These are phyloP conservation scores for Priceomyces haplophilus DNA, from an alignment of 805 yeast genomes.

Conservation along the genomic window DNA sequence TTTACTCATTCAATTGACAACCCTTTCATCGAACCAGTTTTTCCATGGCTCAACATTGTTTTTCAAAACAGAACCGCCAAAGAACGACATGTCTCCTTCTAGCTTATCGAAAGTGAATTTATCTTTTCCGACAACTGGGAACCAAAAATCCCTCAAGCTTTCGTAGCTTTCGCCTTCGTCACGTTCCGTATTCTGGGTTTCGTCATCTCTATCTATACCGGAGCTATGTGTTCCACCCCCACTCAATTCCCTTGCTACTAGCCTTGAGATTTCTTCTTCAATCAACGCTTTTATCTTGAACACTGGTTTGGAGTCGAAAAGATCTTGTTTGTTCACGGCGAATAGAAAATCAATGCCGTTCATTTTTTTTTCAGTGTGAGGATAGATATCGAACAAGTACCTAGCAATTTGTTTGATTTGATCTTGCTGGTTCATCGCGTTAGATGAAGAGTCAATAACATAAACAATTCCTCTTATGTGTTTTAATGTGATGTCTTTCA, in stretches of 20 bases:
- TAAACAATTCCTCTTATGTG: slow-evolving; percentile 67
- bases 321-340: slow-evolving; percentile 83
- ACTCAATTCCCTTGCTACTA: slow-evolving; percentile 45
- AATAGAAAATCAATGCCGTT: slow-evolving; percentile 72
- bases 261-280: slow-evolving; percentile 60
- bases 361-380: slow-evolving; percentile 58
- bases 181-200: slow-evolving; percentile 31
- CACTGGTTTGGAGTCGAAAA: slow-evolving; percentile 77
- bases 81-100: slow-evolving; percentile 69
- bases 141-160: slow-evolving; percentile 44
- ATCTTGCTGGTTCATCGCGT: slow-evolving; percentile 42
- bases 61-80: slow-evolving; percentile 69
- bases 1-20: slow-evolving; percentile 43
- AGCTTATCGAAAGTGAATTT: slow-evolving; percentile 62
- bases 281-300: slow-evolving; percentile 55
- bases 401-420: slow-evolving; percentile 45
- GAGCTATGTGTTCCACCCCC: slow-evolving; percentile 30
- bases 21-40: slow-evolving; percentile 76
- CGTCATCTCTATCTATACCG: slow-evolving; percentile 42
- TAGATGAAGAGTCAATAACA: slow-evolving; percentile 71
- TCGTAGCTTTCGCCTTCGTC: slow-evolving; percentile 30
- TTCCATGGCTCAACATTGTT: slow-evolving; percentile 58
- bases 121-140: slow-evolving; percentile 34
- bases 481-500: slow-evolving; percentile 32
- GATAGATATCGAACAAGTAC: slow-evolving; percentile 56